Percentiles rank a stretch among this genome's conserved stretches.
phyloP scores from a whole-genome alignment of 257 asterid genomes.

The Pogostemon cablin region DNA sequence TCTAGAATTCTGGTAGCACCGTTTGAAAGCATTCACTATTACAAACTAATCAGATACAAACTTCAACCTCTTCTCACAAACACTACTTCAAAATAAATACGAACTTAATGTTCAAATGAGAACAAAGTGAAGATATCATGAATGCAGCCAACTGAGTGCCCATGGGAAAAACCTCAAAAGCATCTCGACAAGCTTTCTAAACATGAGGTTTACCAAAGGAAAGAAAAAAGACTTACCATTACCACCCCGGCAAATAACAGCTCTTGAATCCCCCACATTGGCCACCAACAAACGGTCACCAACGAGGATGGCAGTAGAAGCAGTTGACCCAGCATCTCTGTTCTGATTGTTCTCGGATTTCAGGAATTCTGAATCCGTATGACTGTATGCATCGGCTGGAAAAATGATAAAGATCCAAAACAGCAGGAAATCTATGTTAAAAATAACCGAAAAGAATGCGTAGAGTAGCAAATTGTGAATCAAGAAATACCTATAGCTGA shows the following conservation, averaged over 20 bases:
- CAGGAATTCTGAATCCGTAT: slow-evolving; percentile 85
- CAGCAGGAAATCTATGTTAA: not conserved
- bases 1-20: not conserved
- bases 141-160: not conserved
- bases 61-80: no score
- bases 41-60: no score
- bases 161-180: not conserved
- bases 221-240: slow-evolving; percentile 49
- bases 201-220: not conserved
- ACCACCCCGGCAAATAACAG: slow-evolving; percentile 85
- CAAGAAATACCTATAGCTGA: slow-evolving; percentile 69
- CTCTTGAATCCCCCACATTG: slow-evolving; percentile 90
- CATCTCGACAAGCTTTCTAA: not conserved
- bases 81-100: not conserved
- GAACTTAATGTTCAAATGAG: not conserved
- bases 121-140: not conserved
- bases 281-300: slow-evolving; percentile 89
- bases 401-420: slow-evolving; percentile 24
- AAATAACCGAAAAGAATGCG: not conserved
- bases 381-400: slow-evolving; percentile 85
- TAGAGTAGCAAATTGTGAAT: not conserved
- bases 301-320: slow-evolving; percentile 93
- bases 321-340: slow-evolving; percentile 94
- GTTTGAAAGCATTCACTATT: not conserved
- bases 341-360: slow-evolving; percentile 72